Evolutionary conservation across 495 filamentous ascomycete genomes (phyloP), one percentile per base, ranked within the genome.

Genomic region (Hyaloscypha hepaticicola): DNA sequence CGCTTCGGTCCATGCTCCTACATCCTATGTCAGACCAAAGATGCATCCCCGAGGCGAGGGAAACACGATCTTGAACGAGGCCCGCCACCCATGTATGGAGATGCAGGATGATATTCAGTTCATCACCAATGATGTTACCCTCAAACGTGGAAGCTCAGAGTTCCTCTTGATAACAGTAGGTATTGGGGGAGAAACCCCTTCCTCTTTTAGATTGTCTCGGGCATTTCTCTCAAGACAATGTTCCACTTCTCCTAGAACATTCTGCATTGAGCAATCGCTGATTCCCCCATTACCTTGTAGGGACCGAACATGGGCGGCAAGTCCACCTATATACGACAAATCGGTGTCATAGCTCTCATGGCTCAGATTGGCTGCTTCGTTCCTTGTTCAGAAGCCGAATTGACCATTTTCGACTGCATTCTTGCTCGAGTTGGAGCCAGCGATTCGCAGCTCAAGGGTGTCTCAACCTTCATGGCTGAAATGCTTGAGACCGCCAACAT

Each of bases 401-500:
- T 99, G 58, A 96, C 92, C 26, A 92, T 99, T 63, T 99, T 98
- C 76, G 95, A 99, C 77, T 96, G 91, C 73, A 97, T 99, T 63
- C 91, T 99, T 34, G 96, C 95, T 9, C 89, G 95, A 68, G 95
- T 99, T 4, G 95, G 95, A 58, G 95, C 95, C 5, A 93, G 88
- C 72, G 95, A 99, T 75, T 93, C 90, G 7, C 95, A 98, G 73
- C 86, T 99, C 41, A 99, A 99, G 77, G 95, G 95, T 38, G 96
- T 99, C 8, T 96, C 92, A 48, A 99, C 95, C 0, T 99, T 99
- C 81, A 99, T 99, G 96, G 96, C 96, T 0, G 95, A 99, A 79
- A 99, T 99, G 95, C 83, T 99, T 27, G 95, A 99, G 73, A 99
- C 95, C 0, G 91, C 95, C 62, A 97, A 97, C 71, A 99, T 99